phyloP scores from a whole-genome alignment of 257 asterid genomes.

The Solanum clarkiae region DNA sequence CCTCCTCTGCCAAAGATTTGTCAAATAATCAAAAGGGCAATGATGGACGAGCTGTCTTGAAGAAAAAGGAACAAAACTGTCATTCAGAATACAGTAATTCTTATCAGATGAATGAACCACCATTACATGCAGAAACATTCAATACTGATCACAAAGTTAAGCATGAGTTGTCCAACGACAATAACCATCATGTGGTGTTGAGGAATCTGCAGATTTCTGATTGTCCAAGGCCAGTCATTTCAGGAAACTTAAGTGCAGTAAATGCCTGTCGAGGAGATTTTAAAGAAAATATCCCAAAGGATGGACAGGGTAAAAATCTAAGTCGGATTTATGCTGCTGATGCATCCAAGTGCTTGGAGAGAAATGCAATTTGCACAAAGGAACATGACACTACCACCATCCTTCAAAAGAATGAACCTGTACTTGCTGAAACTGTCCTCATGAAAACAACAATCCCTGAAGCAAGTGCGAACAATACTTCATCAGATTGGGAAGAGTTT shows the following conservation, averaged over 20 bases:
- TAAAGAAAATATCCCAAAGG: slow-evolving; percentile 9
- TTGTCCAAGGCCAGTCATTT: slow-evolving; percentile 5
- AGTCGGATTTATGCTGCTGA: slow-evolving; percentile 8
- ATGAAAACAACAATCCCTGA: background rate
- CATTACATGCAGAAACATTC: background rate
- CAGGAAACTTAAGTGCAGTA: slow-evolving; percentile 14
- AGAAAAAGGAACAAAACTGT: slow-evolving; percentile 4
- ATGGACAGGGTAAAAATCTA: slow-evolving; percentile 18
- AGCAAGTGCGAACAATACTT: slow-evolving; percentile 6
- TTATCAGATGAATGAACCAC: slow-evolving; percentile 6
- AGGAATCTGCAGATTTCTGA: slow-evolving; percentile 15
- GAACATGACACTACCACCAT: slow-evolving; percentile 6
- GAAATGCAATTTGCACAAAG: slow-evolving; percentile 8
- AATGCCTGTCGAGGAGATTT: slow-evolving; percentile 2
- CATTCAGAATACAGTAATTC: background rate
- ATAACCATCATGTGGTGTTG: slow-evolving; percentile 7
- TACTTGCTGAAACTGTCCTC: slow-evolving; percentile 15
- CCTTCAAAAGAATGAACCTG: slow-evolving; percentile 12
- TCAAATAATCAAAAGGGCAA: slow-evolving; percentile 14
- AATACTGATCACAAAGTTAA: slow-evolving; percentile 14
- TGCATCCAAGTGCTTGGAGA: slow-evolving; percentile 13
- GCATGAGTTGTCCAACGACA: slow-evolving; percentile 28
- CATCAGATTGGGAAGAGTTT: slow-evolving; percentile 36
- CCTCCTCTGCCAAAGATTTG: slow-evolving; percentile 23
- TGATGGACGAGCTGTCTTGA: slow-evolving; percentile 12